These are phyloP conservation scores for Isoetes taiwanensis DNA, from an alignment of 75 land plant genomes.

Conservation along the genomic window DNA sequence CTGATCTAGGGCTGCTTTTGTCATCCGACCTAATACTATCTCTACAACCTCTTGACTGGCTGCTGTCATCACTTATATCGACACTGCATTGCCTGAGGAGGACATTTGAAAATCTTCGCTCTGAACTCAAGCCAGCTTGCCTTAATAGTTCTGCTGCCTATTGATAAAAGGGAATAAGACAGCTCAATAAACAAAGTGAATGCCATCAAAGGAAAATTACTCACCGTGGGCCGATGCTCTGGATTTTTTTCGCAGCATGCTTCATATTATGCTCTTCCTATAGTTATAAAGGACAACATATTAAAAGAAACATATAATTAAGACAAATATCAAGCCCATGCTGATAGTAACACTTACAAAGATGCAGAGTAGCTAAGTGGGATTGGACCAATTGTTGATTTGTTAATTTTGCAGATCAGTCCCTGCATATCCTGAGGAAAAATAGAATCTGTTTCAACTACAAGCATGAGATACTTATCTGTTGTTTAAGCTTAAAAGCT, in stretches of 20 bases:
- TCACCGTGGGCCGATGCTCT: conserved; percentile 84
- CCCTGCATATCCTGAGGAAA: conserved; percentile 66
- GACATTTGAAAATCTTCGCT: too few relatives aligned
- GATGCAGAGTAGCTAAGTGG: conserved; percentile 58
- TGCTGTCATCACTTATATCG: too few relatives aligned
- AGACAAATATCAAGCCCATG: conserved; percentile 2
- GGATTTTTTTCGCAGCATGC: conserved; percentile 97
- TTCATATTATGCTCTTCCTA: conserved; percentile 85
- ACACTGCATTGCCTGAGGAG: too few relatives aligned
- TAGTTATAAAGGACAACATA: not conserved
- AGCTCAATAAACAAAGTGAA: not conserved
- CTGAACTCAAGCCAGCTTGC: conserved; percentile 44
- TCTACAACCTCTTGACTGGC: too few relatives aligned
- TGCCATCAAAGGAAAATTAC: conserved; percentile 11
- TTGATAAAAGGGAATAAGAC: too few relatives aligned
- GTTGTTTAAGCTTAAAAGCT: too few relatives aligned
- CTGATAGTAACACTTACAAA: conserved; percentile 40
- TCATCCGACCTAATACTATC: too few relatives aligned
- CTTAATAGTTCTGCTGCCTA: conserved; percentile 68
- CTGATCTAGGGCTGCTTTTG: too few relatives aligned
- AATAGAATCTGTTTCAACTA: too few relatives aligned
- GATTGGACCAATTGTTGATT: conserved; percentile 60
- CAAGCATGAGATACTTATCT: too few relatives aligned
- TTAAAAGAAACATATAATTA: not conserved
- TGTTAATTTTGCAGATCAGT: conserved; percentile 67